Conservation (phyloP, 495 filamentous ascomycete genomes). For the Cryomyces antarcticus region DNA sequence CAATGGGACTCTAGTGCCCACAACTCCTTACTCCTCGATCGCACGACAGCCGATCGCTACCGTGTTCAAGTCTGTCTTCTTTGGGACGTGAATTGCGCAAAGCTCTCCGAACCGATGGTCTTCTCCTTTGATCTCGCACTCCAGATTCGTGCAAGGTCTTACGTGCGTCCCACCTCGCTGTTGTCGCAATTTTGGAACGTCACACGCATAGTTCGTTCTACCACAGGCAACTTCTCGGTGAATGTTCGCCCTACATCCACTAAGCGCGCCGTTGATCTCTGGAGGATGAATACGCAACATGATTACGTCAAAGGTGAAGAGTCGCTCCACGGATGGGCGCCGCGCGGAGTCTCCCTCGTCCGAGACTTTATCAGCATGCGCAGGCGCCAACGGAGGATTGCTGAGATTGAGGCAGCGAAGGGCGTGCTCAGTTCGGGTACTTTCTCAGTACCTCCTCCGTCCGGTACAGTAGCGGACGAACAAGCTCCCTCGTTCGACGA, state of each 20-base stretch:
- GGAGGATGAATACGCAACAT: conserved; percentile 88
- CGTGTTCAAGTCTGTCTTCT: conserved; percentile 69
- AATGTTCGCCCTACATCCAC: conserved; percentile 71
- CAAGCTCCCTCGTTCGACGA: conserved; percentile 2
- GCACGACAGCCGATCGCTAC: conserved; percentile 76
- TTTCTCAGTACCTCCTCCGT: conserved; percentile 2
- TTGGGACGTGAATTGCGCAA: conserved; percentile 64
- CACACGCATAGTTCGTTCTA: conserved; percentile 69
- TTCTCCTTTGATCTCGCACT: conserved; percentile 63
- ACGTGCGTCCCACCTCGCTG: conserved; percentile 65
- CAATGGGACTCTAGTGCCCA: conserved; percentile 97
- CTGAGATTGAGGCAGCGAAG: conserved; percentile 65
- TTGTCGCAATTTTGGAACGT: conserved; percentile 65
- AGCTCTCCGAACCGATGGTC: conserved; percentile 59
- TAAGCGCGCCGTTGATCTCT: conserved; percentile 78
- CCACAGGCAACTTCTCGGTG: conserved; percentile 65
- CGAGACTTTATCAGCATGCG: conserved; percentile 55
- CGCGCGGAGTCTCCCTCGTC: conserved; percentile 72
- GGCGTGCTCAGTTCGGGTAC: conserved; percentile 32
- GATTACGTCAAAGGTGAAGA: conserved; percentile 95
- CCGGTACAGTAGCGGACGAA: conserved; percentile 1
- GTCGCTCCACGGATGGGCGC: conserved; percentile 59
- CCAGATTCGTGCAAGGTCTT: conserved; percentile 68
- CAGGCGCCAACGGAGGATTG: conserved; percentile 45
- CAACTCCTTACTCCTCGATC: conserved; percentile 70